Evolutionary conservation across 2,329 filamentous ascomycete species (phyloP).

Genomic region (Penicillium sclerotigenum): DNA sequence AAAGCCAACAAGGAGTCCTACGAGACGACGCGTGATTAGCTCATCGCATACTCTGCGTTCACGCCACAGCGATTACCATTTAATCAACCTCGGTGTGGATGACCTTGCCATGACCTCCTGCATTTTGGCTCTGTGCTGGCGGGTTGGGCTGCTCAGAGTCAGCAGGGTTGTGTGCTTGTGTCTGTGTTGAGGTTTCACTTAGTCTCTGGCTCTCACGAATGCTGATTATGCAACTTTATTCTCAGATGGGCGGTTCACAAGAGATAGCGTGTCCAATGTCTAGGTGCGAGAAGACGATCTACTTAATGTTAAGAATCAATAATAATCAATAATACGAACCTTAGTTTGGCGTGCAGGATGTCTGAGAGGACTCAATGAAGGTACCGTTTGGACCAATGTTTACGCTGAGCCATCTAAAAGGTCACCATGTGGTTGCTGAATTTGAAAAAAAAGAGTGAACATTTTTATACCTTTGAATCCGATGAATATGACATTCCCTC

Average conservation of each 20-base stretch:
- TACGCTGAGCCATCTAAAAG: not conserved
- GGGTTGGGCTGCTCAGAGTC: not conserved
- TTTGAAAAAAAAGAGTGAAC: not conserved
- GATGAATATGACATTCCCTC: not conserved
- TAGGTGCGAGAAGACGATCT: not conserved
- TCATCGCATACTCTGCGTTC: accelerated
- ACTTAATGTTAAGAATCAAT: not conserved
- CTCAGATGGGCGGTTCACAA: not conserved
- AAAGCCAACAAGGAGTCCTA: constrained; percentile 29
- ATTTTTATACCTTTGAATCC: not conserved
- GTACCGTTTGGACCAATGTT: not conserved
- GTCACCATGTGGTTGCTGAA: not conserved
- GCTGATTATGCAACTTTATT: not conserved
- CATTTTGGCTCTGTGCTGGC: accelerated
- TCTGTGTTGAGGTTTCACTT: not conserved
- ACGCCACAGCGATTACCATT: not conserved
- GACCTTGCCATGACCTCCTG: not conserved
- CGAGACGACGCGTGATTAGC: constrained; percentile 10
- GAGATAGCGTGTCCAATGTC: not conserved
- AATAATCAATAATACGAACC: not conserved
- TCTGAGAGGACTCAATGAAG: not conserved
- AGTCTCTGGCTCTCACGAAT: not conserved
- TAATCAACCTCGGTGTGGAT: accelerated
- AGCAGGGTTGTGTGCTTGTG: not conserved
- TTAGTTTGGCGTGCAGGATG: not conserved